phyloP scores from a whole-genome alignment of 805 yeast genomes.

The Metschnikowia dekortorum region DNA sequence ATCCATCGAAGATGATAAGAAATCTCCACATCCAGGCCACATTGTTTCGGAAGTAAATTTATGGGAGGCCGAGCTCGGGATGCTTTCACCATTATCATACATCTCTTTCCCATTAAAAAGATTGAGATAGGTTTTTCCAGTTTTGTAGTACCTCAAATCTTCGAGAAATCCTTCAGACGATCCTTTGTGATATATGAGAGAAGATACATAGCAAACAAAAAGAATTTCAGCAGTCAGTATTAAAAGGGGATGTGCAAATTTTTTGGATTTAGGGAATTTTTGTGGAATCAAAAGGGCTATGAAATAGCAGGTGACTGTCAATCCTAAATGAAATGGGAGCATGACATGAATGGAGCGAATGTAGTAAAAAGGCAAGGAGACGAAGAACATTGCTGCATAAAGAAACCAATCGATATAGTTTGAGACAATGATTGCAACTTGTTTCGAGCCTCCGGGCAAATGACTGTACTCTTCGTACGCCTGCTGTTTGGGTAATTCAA shows the following conservation, averaged over 20 bases:
- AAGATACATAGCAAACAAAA: slow-evolving; percentile 57
- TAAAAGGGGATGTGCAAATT: slow-evolving; percentile 67
- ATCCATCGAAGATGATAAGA: slow-evolving; percentile 67
- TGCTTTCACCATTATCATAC: slow-evolving; percentile 25
- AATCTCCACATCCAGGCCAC: slow-evolving; percentile 82
- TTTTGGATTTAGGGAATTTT: slow-evolving; percentile 41
- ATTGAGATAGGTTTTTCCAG: slow-evolving; percentile 62
- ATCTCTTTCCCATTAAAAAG: slow-evolving; percentile 44
- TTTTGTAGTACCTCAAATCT: slow-evolving; percentile 53
- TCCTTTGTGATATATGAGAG: slow-evolving; percentile 43
- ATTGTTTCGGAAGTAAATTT: slow-evolving; percentile 29
- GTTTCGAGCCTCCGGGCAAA: slow-evolving; percentile 16
- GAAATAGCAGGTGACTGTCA: slow-evolving; percentile 56
- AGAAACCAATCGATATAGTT: slow-evolving; percentile 54
- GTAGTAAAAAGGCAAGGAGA: slow-evolving; percentile 60
- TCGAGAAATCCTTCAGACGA: slow-evolving; percentile 46
- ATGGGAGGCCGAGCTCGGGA: slow-evolving; percentile 4
- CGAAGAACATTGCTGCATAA: slow-evolving; percentile 44
- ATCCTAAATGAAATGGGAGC: slow-evolving; percentile 58
- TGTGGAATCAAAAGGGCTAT: slow-evolving; percentile 44
- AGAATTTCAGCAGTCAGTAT: slow-evolving; percentile 62
- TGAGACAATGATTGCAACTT: slow-evolving; percentile 33
- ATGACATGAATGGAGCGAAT: slow-evolving; percentile 44
- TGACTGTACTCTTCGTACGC: slow-evolving; percentile 2
- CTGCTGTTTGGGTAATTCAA: neutral